Conservation (phyloP, 345 rosid genomes). For the Lepidium didymum region DNA sequence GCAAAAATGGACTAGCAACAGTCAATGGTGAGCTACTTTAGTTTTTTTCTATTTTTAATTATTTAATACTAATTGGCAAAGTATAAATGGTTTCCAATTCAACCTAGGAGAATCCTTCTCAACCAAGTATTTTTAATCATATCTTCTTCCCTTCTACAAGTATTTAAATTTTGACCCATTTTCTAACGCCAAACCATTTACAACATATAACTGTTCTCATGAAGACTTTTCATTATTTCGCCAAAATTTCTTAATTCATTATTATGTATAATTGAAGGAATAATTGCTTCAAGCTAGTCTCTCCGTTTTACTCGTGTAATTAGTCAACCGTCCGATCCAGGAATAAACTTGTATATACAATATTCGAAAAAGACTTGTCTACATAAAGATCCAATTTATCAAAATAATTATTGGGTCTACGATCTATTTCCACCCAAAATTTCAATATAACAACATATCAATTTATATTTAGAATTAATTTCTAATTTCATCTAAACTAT, state of each 20-base stretch:
- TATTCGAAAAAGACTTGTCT: not conserved
- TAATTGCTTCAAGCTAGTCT: not conserved
- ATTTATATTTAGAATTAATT: too few relatives aligned
- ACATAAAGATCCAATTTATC: not conserved
- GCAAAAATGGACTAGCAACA: conserved; percentile 22
- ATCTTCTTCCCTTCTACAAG: not conserved
- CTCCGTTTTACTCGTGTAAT: not conserved
- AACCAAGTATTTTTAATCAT: too few relatives aligned
- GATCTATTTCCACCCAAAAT: too few relatives aligned
- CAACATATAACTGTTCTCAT: too few relatives aligned
- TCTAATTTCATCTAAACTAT: too few relatives aligned
- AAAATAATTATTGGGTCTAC: not conserved
- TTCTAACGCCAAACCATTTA: not conserved
- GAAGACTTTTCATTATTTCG: not conserved
- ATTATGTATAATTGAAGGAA: not conserved
- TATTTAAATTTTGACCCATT: not conserved
- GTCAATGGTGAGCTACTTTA: conserved; percentile 17
- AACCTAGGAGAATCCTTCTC: not conserved
- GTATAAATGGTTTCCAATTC: not conserved
- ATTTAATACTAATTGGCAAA: not conserved
- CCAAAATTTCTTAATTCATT: not conserved
- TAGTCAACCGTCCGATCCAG: not conserved
- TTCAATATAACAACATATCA: too few relatives aligned
- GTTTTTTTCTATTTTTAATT: not conserved
- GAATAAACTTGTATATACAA: not conserved